Evolutionary conservation across 345 rosid genomes (phyloP).

Genomic region (Alliaria petiolata): DNA sequence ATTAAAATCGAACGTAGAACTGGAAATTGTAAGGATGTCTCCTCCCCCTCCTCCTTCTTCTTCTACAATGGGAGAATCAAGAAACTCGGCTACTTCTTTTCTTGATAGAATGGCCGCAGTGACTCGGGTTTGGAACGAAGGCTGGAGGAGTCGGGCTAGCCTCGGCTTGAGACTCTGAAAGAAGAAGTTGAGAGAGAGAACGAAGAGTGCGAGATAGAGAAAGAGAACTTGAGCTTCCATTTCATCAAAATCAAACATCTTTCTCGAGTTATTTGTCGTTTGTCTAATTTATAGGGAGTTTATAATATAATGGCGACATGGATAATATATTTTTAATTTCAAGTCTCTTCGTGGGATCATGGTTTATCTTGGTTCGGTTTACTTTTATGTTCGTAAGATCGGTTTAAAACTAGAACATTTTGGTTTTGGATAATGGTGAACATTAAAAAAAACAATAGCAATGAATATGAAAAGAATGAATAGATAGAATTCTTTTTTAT

Average conservation of each 20-base stretch:
- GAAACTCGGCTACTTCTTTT: conserved; percentile 26
- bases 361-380: background rate
- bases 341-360: background rate
- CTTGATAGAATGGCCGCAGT: conserved; percentile 16
- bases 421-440: background rate
- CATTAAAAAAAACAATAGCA: no score
- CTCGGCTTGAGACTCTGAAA: conserved; percentile 7
- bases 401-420: background rate
- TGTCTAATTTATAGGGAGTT: conserved; percentile 11
- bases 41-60: conserved; percentile 35
- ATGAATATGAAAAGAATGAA: no score
- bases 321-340: background rate
- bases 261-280: background rate
- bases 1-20: conserved; percentile 50
- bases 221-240: conserved; percentile 26
- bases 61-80: conserved; percentile 31
- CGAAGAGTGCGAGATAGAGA: conserved; percentile 23
- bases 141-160: conserved; percentile 17
- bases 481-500: no score
- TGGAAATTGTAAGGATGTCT: background rate
- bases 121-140: conserved; percentile 12
- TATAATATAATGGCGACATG: background rate
- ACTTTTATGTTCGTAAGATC: background rate
- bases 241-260: conserved; percentile 9
- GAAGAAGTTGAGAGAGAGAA: conserved; percentile 25